Conservation (phyloP, 768 basidiomycete species). For the Leccinum longicurvipes region DNA sequence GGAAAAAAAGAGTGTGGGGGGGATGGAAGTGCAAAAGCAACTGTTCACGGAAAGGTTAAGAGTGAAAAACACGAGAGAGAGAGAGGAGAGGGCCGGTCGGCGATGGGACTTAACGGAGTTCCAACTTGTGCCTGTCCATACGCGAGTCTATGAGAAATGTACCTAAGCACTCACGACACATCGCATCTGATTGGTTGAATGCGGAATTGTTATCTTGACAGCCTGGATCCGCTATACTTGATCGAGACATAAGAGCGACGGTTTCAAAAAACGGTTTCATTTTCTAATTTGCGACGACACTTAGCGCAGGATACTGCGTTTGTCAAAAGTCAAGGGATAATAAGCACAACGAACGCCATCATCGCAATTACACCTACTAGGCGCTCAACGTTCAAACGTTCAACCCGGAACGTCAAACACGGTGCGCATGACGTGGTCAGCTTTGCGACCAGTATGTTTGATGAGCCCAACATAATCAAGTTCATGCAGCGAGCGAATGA, state of each 20-base stretch:
- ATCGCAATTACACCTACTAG: constrained; percentile 14
- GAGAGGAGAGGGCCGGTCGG: background rate
- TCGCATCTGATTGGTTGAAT: background rate
- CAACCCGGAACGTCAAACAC: constrained; percentile 48
- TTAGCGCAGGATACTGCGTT: constrained; percentile 2
- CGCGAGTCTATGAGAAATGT: background rate
- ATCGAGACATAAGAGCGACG: background rate
- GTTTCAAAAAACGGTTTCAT: background rate
- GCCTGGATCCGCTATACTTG: background rate
- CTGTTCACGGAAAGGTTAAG: background rate
- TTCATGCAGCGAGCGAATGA: constrained; percentile 77
- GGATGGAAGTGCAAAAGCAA: constrained; percentile 4
- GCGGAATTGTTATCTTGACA: background rate
- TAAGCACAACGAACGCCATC: background rate
- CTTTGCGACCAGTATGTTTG: constrained; percentile 75
- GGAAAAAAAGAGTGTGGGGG: constrained; percentile 24
- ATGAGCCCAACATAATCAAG: constrained; percentile 78
- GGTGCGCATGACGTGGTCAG: constrained; percentile 70
- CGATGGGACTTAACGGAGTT: constrained; percentile 27
- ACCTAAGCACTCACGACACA: background rate
- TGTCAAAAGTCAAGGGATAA: constrained; percentile 5
- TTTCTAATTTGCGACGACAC: background rate
- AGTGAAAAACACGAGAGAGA: background rate
- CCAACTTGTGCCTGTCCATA: constrained; percentile 17
- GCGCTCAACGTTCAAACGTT: background rate